phyloP scores from a whole-genome alignment of 768 basidiomycete species.

The Strobilomyces dryophilus region DNA sequence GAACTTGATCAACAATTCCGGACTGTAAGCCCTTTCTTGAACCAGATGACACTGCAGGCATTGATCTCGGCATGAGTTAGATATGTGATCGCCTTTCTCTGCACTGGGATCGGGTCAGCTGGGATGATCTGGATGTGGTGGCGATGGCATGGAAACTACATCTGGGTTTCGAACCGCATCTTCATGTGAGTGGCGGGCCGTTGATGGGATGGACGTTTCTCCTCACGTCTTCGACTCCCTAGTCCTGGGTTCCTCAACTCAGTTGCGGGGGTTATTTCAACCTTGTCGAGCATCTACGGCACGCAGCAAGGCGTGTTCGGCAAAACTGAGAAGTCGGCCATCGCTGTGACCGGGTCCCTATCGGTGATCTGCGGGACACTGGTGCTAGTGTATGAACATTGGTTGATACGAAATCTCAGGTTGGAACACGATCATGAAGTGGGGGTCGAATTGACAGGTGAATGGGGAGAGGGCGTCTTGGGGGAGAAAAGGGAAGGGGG shows the following conservation, averaged over 20 bases:
- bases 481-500: conserved; percentile 5
- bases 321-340: conserved; percentile 39
- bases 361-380: conserved; percentile 41
- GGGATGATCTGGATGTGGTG: conserved; percentile 62
- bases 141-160: conserved; percentile 54
- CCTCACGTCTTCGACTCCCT: conserved; percentile 6
- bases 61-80: conserved; percentile 26
- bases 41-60: not conserved
- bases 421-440: conserved; percentile 38
- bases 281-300: conserved; percentile 48
- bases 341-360: conserved; percentile 42
- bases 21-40: conserved; percentile 37
- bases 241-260: conserved; percentile 59
- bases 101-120: conserved; percentile 46
- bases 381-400: conserved; percentile 40
- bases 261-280: conserved; percentile 52
- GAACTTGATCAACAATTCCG: conserved; percentile 37
- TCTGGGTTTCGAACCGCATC: conserved; percentile 55
- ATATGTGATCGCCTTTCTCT: conserved; percentile 50
- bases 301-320: conserved; percentile 44
- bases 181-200: conserved; percentile 42
- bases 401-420: conserved; percentile 42
- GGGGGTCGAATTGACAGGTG: conserved; percentile 40
- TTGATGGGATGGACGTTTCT: not conserved
- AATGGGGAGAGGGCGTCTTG: conserved; percentile 41